phyloP scores from a whole-genome alignment of 768 basidiomycete species.

The Tulasnella calospora region DNA sequence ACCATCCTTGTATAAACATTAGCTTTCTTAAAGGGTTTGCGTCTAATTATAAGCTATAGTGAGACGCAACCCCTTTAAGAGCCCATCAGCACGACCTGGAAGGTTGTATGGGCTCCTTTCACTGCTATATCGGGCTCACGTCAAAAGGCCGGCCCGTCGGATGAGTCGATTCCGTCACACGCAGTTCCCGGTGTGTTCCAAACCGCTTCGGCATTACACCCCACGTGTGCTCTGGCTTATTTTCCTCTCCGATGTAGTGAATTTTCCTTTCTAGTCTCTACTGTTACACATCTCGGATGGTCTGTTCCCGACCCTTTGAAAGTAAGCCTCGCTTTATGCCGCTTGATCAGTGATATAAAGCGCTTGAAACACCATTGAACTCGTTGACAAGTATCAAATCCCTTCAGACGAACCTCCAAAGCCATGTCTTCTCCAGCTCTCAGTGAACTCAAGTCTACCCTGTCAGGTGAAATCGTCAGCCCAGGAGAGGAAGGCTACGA shows the following conservation, averaged over 20 bases:
- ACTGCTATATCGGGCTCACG: no score
- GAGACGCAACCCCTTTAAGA: no score
- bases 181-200: neutral
- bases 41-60: no score
- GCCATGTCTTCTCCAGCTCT: neutral
- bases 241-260: neutral
- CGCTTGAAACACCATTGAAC: neutral
- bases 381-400: neutral
- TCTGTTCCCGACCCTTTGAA: neutral
- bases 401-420: neutral
- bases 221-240: neutral
- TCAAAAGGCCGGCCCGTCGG: no score
- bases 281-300: neutral
- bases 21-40: no score
- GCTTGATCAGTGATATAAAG: neutral
- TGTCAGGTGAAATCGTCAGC: neutral
- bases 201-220: neutral
- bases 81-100: no score
- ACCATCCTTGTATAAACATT: no score
- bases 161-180: neutral
- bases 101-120: neutral
- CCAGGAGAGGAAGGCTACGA: constrained; percentile 19
- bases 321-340: neutral
- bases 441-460: neutral
- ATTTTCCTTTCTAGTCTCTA: neutral